Evolutionary conservation across 352 stramenopile species (phyloP).

Genomic region (Phytophthora podocarpi): DNA sequence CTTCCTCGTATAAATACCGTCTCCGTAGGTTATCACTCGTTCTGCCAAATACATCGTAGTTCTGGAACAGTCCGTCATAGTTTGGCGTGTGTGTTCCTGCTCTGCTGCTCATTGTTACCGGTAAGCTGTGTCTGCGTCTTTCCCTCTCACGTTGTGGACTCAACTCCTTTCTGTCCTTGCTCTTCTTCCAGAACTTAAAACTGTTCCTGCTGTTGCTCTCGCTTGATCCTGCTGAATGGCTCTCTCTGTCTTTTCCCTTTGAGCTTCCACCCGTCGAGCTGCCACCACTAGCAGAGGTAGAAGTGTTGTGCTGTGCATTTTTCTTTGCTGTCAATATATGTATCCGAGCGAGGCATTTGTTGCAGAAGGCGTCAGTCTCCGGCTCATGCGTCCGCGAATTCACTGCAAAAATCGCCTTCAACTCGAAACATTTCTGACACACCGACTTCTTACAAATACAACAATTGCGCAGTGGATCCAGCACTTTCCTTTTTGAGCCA

Average conservation of each 20-base stretch:
- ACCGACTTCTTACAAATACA: slow-evolving; percentile 59
- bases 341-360: slow-evolving; percentile 43
- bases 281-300: slow-evolving; percentile 10
- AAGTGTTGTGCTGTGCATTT: slow-evolving; percentile 15
- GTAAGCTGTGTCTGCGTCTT: slow-evolving; percentile 12
- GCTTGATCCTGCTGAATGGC: slow-evolving; percentile 14
- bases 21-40: slow-evolving; percentile 8
- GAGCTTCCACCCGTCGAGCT: slow-evolving; percentile 28
- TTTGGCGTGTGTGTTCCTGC: slow-evolving; percentile 31
- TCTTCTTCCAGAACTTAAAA: slow-evolving; percentile 37
- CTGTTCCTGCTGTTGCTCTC: slow-evolving; percentile 6
- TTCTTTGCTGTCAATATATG: slow-evolving; percentile 27
- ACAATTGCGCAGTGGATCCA: slow-evolving; percentile 42
- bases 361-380: slow-evolving; percentile 48
- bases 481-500: slow-evolving; percentile 28
- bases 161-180: slow-evolving; percentile 3
- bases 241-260: slow-evolving; percentile 22
- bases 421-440: slow-evolving; percentile 40
- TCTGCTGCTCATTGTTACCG: slow-evolving; percentile 9
- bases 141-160: slow-evolving; percentile 2
- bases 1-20: not conserved
- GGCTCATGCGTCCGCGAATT: slow-evolving; percentile 34
- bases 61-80: slow-evolving; percentile 49
- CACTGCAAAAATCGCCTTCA: slow-evolving; percentile 43
- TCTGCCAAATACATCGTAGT: slow-evolving; percentile 30